Evolutionary conservation across 2,329 filamentous ascomycete genomes (phyloP), one percentile per base, ranked within the genome.

Genomic region (Pestalotiopsis sp.): DNA sequence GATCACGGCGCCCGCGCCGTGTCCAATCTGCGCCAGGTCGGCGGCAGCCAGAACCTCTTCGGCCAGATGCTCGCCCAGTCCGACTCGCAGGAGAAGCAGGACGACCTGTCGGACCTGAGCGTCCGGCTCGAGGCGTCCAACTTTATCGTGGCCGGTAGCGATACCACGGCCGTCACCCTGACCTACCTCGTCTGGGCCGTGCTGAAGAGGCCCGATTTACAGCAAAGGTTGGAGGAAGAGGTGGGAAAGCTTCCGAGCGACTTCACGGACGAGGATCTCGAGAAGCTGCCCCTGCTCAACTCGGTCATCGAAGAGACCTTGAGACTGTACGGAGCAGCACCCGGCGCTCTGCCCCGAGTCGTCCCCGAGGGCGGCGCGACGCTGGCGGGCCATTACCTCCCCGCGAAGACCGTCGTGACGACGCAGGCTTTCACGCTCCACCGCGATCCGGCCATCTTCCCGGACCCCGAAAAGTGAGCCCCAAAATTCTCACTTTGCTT

Each of bases 401-500:
- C 81, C 0, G 77, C 73, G 0, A 80, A 79, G 0, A 73, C 73
- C 1, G 78, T 73, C 0, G 78, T 83, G 0, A 72, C 76, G 0
- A 79, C 80, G 1, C 81, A 83, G 70, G 72, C 75, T 17, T 83
- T 81, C 65, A 81, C 75, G n/a, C 70, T 84, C 13, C 83, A 85
- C 68, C 77, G 79, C 3, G 76, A 83, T 64, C 69, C 73, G 0
- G 56, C 52, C 1, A 76, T 80, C 1, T 84, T 83, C 65, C 70
- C 75, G 0, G 75, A 83, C 2, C 63, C 63, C 36, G 7, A 11
- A 27, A 27, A 36, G 57, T 60, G 57, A 36, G 57, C 36, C 6
- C 2, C 17, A 36, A 11, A 23, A 12, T 12, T 2, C 7, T n/a
- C 31, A 20, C 23, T 23, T 7, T 41, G 12, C n/a, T 14, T 11